Base-by-base conservation (phyloP, 2,329 filamentous ascomycete genomes). In the Daldinia sp. region DNA sequence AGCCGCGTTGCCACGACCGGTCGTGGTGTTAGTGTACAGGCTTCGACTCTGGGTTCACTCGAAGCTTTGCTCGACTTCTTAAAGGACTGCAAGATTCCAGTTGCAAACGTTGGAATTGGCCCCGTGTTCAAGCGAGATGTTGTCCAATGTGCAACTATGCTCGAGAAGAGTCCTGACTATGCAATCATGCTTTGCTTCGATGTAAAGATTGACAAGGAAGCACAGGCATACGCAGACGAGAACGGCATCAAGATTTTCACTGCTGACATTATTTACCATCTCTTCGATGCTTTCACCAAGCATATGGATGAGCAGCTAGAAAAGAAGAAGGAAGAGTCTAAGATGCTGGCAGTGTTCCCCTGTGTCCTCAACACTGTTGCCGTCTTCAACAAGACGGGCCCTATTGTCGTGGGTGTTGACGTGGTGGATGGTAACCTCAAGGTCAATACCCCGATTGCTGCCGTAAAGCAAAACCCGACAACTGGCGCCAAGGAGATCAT, bases 131-230 rank as follows among this genome's bases (percentile, higher is more conserved):
- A 97, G 84, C 92, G 95, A 73, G 95, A 99, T 79, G 92, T 99
- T 56, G 95, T 98, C 86, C 94, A 89, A 88, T 85, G 92, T 82
- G 94, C 93, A 74, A 91, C 92, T 70, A 99, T 99, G 95, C 78
- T 98, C 73, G 95, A 99, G 80, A 98, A 97, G 82, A 86, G 90
- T 13, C 93, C 93, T 69, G 94, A 99, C 76, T 96, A 90, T 71
- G 95, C 95, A n/a, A 92, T 98, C 76, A 99, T 99, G 95, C 88
- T 99, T 51, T 98, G 95, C 78, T 99, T 99, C 85, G 96, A 99
- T 77, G 95, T 99, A 80, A 98, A 97, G 82, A 92, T 99, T 13
- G 95, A 99, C 81, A 98, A 97, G 79, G 95, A 99, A 76, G 95
- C 95, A 0, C 88, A 90, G 69, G 85, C 87, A 8, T 96, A 98